Evolutionary conservation across 805 yeast species (phyloP).

Genomic region (Wickerhamiella shivajii): DNA sequence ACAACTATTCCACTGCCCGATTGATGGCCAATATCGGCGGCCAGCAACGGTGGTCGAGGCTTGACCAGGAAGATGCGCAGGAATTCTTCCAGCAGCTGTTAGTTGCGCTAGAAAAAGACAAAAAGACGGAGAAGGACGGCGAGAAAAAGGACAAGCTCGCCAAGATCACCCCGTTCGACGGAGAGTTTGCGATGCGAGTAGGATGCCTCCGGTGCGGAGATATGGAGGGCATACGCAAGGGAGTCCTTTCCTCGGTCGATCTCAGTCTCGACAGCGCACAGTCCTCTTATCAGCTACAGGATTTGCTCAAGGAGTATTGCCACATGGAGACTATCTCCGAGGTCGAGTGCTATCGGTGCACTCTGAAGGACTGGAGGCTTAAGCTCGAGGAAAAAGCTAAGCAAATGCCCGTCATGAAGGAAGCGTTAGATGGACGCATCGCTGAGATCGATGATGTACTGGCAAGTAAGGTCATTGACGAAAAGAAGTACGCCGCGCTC

Average conservation of each 20-base stretch:
- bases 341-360: slow-evolving; percentile 91
- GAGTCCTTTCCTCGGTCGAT: slow-evolving; percentile 39
- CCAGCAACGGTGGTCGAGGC: slow-evolving; percentile 54
- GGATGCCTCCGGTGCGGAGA: slow-evolving; percentile 89
- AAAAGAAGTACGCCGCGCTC: slow-evolving; percentile 57
- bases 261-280: slow-evolving; percentile 17
- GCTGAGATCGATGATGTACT: slow-evolving; percentile 39
- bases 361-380: slow-evolving; percentile 31
- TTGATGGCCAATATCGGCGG: slow-evolving; percentile 17
- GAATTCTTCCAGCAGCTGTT: slow-evolving; percentile 65
- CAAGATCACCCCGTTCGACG: slow-evolving; percentile 81
- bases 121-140: slow-evolving; percentile 11
- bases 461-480: slow-evolving; percentile 54
- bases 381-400: slow-evolving; percentile 18
- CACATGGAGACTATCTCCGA: slow-evolving; percentile 78
- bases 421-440: slow-evolving; percentile 33
- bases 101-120: slow-evolving; percentile 22
- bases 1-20: slow-evolving; percentile 20
- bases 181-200: slow-evolving; percentile 72
- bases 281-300: slow-evolving; percentile 13
- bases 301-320: slow-evolving; percentile 22
- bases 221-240: slow-evolving; percentile 78
- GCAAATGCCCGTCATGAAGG: slow-evolving; percentile 3
- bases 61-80: slow-evolving; percentile 93
- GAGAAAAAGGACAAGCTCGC: slow-evolving; percentile 20